Conservation (phyloP, 805 yeast species). For the Naumovozyma baii region DNA sequence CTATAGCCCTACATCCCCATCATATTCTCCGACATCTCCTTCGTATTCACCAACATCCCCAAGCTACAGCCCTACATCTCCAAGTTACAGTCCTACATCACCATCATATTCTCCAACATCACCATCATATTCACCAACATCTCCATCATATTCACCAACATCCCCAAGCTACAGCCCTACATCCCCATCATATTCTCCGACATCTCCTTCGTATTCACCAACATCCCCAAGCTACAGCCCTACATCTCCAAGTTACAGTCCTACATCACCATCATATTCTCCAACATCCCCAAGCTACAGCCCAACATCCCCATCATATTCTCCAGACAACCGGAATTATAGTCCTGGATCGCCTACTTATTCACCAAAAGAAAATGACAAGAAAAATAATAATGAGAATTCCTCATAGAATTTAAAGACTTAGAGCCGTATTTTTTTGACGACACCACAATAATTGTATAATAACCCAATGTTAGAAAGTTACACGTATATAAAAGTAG, state of each 20-base stretch:
- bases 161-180: slow-evolving; percentile 60
- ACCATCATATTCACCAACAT: slow-evolving; percentile 70
- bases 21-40: slow-evolving; percentile 69
- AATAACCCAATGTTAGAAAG: not conserved
- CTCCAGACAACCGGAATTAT: slow-evolving; percentile 43
- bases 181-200: slow-evolving; percentile 56
- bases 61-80: slow-evolving; percentile 67
- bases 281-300: slow-evolving; percentile 66
- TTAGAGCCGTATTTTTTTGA: not conserved
- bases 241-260: slow-evolving; percentile 43
- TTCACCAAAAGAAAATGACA: slow-evolving; percentile 39
- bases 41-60: slow-evolving; percentile 67
- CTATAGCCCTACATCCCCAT: slow-evolving; percentile 74
- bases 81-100: slow-evolving; percentile 64
- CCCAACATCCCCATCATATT: slow-evolving; percentile 45
- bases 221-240: slow-evolving; percentile 56
- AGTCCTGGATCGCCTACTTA: slow-evolving; percentile 57
- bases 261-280: slow-evolving; percentile 71
- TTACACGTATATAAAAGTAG: not conserved
- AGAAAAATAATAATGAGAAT: slow-evolving; percentile 10
- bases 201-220: slow-evolving; percentile 64
- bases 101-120: slow-evolving; percentile 65
- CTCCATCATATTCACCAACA: slow-evolving; percentile 64
- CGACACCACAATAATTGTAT: not conserved
- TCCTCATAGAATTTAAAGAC: not conserved